phyloP scores from a whole-genome alignment of 1,284 basidiomycete genomes.

The Meripilus lineatus region DNA sequence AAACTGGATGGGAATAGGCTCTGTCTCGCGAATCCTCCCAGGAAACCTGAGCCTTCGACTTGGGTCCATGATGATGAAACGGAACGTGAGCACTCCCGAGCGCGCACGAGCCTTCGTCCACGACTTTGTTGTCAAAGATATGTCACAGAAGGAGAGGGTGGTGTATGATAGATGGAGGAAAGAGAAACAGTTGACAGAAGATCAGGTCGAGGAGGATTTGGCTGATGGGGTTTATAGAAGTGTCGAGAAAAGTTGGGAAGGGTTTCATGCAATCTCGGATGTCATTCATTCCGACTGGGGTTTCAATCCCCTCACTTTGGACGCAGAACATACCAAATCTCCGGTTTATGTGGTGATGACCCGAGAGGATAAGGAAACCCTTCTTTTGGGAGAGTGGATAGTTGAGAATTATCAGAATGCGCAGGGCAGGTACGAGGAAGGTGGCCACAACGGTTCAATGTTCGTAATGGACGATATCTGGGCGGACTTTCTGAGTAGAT shows the following conservation, averaged over 20 bases:
- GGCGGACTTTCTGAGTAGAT: conserved; percentile 41
- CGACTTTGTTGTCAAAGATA: conserved; percentile 32
- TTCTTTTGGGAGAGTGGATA: conserved; percentile 43
- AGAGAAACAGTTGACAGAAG: conserved; percentile 34
- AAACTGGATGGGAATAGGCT: conserved; percentile 34
- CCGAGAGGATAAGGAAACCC: conserved; percentile 33
- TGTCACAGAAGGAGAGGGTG: conserved; percentile 37
- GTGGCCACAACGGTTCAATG: conserved; percentile 41
- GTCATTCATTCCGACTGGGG: conserved; percentile 51
- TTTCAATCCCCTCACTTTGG: conserved; percentile 36
- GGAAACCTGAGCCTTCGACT: conserved; percentile 33
- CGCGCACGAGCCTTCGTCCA: conserved; percentile 38
- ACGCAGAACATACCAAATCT: conserved; percentile 39
- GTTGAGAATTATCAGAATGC: conserved; percentile 36
- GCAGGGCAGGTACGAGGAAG: conserved; percentile 33
- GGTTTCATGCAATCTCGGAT: conserved; percentile 40
- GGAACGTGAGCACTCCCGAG: conserved; percentile 34
- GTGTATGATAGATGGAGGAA: conserved; percentile 38
- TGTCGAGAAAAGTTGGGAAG: conserved; percentile 46
- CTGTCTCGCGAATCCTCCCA: conserved; percentile 37
- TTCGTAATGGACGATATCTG: conserved; percentile 42
- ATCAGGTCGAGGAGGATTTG: conserved; percentile 37
- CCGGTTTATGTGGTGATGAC: conserved; percentile 41
- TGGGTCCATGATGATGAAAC: conserved; percentile 27
- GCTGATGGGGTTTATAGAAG: conserved; percentile 41